A percentile compares a stretch with the other conserved stretches of the same genome.
phyloP scores from a whole-genome alignment of 1,284 basidiomycete genomes.

The Prillingera fragicola region DNA sequence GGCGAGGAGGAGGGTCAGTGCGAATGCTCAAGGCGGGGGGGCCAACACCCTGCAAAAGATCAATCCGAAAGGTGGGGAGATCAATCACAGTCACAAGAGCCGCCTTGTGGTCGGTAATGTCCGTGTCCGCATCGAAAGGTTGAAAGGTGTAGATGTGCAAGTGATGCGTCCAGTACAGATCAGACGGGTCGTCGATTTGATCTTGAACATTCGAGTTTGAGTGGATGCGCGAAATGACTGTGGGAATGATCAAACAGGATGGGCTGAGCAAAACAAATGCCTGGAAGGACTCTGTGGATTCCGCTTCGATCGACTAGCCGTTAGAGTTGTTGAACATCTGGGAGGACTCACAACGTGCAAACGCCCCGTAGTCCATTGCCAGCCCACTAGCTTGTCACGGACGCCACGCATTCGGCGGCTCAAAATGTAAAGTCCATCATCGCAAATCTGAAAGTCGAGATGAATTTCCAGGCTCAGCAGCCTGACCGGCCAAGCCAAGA shows the following conservation, averaged over 20 bases:
- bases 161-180: constrained; percentile 35
- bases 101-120: constrained; percentile 21
- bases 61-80: constrained; percentile 30
- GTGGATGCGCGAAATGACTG: constrained; percentile 25
- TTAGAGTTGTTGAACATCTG: not conserved
- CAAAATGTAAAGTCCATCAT: constrained; percentile 43
- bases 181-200: constrained; percentile 22
- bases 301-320: constrained; percentile 20
- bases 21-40: constrained; percentile 36
- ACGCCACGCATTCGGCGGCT: constrained; percentile 19
- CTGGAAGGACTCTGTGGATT: constrained; percentile 28
- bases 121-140: constrained; percentile 18
- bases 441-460: constrained; percentile 45
- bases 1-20: constrained; percentile 45
- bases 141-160: constrained; percentile 41
- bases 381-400: constrained; percentile 32
- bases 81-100: constrained; percentile 36
- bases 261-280: constrained; percentile 39
- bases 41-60: constrained; percentile 22
- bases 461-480: constrained; percentile 12
- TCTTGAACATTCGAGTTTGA: constrained; percentile 18
- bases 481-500: constrained; percentile 25
- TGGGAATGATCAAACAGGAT: constrained; percentile 35
- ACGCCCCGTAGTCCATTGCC: constrained; percentile 46
- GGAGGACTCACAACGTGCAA: constrained; percentile 30